A percentile compares a stretch with the other conserved stretches of the same genome.
Evolutionary conservation across 352 stramenopile species (phyloP).

Genomic region (Phytopythium cucurbitacearum): DNA sequence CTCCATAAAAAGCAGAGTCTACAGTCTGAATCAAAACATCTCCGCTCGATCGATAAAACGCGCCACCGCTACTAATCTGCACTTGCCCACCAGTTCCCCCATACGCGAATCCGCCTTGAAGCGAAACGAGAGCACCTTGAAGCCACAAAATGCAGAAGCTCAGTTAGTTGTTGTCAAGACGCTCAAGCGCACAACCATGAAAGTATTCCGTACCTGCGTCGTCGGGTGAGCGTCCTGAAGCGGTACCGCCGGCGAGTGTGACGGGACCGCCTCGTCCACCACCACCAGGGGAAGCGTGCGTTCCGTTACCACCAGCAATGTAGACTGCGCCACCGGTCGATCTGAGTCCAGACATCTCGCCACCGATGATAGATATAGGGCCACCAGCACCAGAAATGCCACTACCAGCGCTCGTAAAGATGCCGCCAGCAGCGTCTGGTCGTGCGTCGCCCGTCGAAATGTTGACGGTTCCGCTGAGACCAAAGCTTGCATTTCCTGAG

Average conservation of each 20-base stretch:
- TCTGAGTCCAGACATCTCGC: slow-evolving; percentile 39
- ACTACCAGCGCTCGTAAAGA: slow-evolving; percentile 72
- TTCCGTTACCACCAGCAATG: slow-evolving; percentile 47
- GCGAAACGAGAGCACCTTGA: slow-evolving; percentile 31
- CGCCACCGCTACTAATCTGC: slow-evolving; percentile 34
- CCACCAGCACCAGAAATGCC: slow-evolving; percentile 85
- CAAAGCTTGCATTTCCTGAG: slow-evolving; percentile 66
- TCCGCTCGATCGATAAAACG: slow-evolving; percentile 46
- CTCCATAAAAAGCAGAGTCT: slow-evolving; percentile 58
- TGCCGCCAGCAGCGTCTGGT: slow-evolving; percentile 67
- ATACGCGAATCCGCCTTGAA: slow-evolving; percentile 42
- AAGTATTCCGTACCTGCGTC: slow-evolving; percentile 35
- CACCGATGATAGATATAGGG: slow-evolving; percentile 60
- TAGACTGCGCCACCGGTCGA: slow-evolving; percentile 46
- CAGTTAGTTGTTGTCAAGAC: slow-evolving; percentile 7
- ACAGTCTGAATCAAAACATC: slow-evolving; percentile 52
- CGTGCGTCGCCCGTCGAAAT: slow-evolving; percentile 74
- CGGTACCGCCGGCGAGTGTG: slow-evolving; percentile 48
- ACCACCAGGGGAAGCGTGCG: slow-evolving; percentile 26
- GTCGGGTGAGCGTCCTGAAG: slow-evolving; percentile 28
- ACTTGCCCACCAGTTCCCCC: slow-evolving; percentile 50
- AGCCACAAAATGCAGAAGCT: background rate
- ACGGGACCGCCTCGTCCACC: slow-evolving; percentile 62
- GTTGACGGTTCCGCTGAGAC: slow-evolving; percentile 66
- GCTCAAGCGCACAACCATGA: background rate